Conservation (phyloP, 169 alveolate genomes). For the Amoebophrya sp. region DNA sequence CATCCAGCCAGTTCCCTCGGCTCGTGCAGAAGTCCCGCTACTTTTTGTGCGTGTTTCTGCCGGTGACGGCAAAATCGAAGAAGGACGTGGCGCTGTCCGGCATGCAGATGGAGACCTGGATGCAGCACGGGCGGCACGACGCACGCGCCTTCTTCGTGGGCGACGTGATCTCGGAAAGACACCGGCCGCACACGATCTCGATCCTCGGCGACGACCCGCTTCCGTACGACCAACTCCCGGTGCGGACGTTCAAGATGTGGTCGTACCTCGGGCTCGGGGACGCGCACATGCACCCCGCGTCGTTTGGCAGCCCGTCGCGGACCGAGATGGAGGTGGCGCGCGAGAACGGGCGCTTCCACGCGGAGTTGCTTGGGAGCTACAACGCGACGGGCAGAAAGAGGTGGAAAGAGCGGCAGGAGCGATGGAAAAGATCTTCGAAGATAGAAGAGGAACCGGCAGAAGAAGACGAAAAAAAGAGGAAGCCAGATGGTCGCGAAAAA, state of each 20-base stretch:
- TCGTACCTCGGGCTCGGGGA: neutral
- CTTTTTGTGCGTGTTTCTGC: neutral
- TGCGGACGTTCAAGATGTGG: conserved; percentile 5
- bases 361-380: no score
- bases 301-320: no score
- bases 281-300: no score
- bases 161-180: neutral
- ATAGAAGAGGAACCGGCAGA: no score
- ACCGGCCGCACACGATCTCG: neutral
- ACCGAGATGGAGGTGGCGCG: no score
- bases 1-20: no score
- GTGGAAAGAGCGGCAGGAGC: no score
- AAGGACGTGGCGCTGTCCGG: neutral
- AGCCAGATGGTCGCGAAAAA: no score
- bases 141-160: neutral
- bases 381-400: no score
- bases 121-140: neutral
- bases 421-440: no score
- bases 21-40: neutral
- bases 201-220: neutral
- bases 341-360: no score
- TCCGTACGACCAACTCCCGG: neutral
- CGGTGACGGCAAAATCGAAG: neutral
- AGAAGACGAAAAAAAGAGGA: no score
- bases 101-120: neutral